A percentile compares a stretch with the other conserved stretches of the same genome.
phyloP scores from a whole-genome alignment of 495 filamentous ascomycete species.

The Sabuloglossum arenarium region DNA sequence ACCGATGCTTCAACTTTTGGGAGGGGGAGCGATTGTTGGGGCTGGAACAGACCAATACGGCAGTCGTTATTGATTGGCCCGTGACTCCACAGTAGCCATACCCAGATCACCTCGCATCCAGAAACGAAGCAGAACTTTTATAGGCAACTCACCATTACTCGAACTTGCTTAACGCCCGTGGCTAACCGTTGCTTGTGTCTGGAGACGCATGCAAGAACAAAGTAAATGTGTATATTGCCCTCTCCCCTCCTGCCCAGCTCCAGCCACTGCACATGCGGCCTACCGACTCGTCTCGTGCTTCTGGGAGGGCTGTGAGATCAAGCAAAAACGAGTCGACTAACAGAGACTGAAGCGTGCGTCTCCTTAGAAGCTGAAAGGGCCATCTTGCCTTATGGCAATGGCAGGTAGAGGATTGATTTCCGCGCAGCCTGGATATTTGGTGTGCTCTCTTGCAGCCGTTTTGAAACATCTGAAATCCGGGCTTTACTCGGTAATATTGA shows the following conservation, averaged over 20 bases:
- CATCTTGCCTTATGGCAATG: no score
- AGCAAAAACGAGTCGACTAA: not conserved
- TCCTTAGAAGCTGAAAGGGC: no score
- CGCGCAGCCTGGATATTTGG: not conserved
- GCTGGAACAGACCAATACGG: not conserved
- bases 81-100: not conserved
- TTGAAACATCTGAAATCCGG: not conserved
- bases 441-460: not conserved
- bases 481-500: not conserved
- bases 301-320: not conserved
- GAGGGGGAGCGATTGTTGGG: not conserved
- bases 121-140: not conserved
- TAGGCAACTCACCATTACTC: not conserved
- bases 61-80: not conserved
- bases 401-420: not conserved
- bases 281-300: not conserved
- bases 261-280: not conserved
- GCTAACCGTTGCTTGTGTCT: not conserved
- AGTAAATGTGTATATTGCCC: not conserved
- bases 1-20: not conserved
- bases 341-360: not conserved
- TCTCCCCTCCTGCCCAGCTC: not conserved
- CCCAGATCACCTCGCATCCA: not conserved
- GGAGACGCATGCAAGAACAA: not conserved
- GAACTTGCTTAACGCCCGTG: not conserved